Evolutionary conservation across 352 stramenopile species (phyloP).

Genomic region (Globisporangium spiculum): DNA sequence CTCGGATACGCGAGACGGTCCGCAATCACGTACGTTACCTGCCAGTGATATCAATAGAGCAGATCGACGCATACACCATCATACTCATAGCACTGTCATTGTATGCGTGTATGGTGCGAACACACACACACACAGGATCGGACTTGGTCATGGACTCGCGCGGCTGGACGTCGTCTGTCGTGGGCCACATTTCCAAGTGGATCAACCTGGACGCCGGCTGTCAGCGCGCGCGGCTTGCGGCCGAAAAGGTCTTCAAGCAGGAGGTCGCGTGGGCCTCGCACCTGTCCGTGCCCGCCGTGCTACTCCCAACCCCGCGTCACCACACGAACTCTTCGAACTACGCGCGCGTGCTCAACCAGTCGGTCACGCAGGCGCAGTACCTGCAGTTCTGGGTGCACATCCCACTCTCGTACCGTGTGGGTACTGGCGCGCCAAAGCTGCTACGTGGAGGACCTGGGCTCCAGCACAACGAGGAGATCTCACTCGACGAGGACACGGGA

Average conservation of each 20-base stretch:
- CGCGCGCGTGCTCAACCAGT: slow-evolving; percentile 78
- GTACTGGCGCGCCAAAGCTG: slow-evolving; percentile 20
- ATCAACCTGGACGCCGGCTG: slow-evolving; percentile 64
- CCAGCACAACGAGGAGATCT: slow-evolving; percentile 26
- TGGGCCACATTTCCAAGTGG: slow-evolving; percentile 79
- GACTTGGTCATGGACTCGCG: slow-evolving; percentile 84
- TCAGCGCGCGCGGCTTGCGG: slow-evolving; percentile 34
- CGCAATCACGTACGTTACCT: slow-evolving; percentile 45
- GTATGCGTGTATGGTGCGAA: background rate
- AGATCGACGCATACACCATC: background rate
- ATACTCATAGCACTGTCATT: background rate
- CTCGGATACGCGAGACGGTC: slow-evolving; percentile 54
- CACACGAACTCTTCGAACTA: slow-evolving; percentile 73
- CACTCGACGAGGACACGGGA: slow-evolving; percentile 23
- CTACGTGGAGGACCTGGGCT: slow-evolving; percentile 23
- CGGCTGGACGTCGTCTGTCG: slow-evolving; percentile 79
- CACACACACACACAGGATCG: slow-evolving; percentile 34
- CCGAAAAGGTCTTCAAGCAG: slow-evolving; percentile 84
- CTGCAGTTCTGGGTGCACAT: slow-evolving; percentile 89
- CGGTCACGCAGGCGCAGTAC: slow-evolving; percentile 73
- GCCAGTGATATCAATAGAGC: too few relatives aligned
- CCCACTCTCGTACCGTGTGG: slow-evolving; percentile 42
- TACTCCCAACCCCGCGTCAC: slow-evolving; percentile 80
- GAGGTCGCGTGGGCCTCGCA: slow-evolving; percentile 96
- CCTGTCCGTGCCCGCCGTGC: slow-evolving; percentile 93